phyloP scores from a whole-genome alignment of 805 yeast species.

The Candida ovalis region DNA sequence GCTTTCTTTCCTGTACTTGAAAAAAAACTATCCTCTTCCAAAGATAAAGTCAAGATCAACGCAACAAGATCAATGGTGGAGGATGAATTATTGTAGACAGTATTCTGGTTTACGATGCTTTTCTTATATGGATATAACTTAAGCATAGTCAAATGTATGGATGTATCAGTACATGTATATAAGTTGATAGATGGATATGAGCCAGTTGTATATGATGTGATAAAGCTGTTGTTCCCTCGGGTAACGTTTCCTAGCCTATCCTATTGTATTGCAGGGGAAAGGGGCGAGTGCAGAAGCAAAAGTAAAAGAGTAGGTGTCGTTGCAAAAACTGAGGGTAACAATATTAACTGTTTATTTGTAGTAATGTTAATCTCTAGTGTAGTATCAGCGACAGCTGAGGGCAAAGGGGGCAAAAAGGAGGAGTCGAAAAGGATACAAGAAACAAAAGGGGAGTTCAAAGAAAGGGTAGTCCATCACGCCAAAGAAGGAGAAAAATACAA shows the following conservation, averaged over 20 bases:
- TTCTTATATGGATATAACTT: background rate
- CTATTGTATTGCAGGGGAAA: no score
- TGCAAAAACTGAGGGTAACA: no score
- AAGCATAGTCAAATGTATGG: background rate
- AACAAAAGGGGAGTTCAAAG: no score
- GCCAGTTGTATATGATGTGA: background rate
- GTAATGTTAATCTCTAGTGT: no score
- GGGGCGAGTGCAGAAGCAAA: no score
- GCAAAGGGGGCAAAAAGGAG: background rate
- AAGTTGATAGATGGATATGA: no score
- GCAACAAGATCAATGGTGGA: background rate
- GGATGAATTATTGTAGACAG: background rate
- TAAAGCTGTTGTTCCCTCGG: no score
- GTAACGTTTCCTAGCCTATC: no score
- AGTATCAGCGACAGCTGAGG: no score
- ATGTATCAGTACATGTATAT: background rate
- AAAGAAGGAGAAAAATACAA: background rate
- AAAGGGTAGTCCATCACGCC: background rate
- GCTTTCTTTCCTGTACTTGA: background rate
- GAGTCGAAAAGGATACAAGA: background rate
- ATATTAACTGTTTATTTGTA: no score
- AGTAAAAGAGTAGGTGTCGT: no score
- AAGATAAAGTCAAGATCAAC: conserved; percentile 1
- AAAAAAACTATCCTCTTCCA: background rate
- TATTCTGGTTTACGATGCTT: background rate